Evolutionary conservation across 148 eudicot species (phyloP), one percentile per base, ranked within the genome.

Genomic region (Chenopodium berlandieri): DNA sequence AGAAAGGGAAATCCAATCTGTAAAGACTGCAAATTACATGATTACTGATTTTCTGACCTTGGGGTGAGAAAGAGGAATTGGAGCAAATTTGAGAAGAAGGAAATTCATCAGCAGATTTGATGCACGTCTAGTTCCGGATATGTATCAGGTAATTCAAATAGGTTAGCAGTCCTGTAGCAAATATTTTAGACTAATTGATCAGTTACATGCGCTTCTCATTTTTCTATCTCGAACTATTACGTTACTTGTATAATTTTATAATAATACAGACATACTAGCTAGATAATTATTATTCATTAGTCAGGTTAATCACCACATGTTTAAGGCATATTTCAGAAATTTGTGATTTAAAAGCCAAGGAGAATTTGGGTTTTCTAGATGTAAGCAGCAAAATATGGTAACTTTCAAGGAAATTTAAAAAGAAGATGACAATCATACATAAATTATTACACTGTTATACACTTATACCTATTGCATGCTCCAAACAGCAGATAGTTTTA

Each of bases 341-440:
- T 46, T 73, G 9, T 47, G 30, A 5, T 34, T 73, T 73, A 4
- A 1, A 46, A n/a, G 30, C 25, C 54, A 46, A 30, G 74, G 25
- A 71, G 48, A 71, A 31, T 30, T 30, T 65, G 13, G 69, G 69
- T 65, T n/a, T 1, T 25, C 20, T 20, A 25, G 71, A 67, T 67
- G 17, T 9, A 67, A 30, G 13, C 71, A 67, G 37, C 31, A 4
- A 40, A 34, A 40, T 40, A 40, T 40, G 67, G 16, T 69, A 27
- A 62, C 3, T 30, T 67, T 50, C 19, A 25, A 14, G 64, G 8
- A 66, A 64, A 65, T 56, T 20, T 13, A 16, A 23, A 66, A 48
- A 71, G 3, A 31, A 78, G 37, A 20, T n/a, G 25, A 46, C 60
- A 50, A 66, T 64, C 80, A 68, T 11, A 77, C 77, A 62, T 46